Base-by-base conservation (phyloP, 495 filamentous ascomycete genomes). In the Parathielavia hyrcaniae region DNA sequence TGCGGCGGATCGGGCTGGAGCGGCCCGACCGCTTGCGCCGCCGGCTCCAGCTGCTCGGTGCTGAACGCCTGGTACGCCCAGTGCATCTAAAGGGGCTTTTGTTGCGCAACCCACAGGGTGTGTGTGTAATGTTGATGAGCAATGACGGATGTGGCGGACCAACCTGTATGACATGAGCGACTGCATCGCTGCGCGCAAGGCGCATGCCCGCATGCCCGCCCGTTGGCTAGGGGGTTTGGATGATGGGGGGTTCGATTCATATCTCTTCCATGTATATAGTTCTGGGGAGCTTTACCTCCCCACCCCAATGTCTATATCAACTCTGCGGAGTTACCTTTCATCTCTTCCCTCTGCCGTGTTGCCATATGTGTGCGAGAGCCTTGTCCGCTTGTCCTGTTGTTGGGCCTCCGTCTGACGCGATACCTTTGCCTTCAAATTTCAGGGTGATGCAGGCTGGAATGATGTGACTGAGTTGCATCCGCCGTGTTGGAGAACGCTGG, bases 1-100 rank as follows among this genome's bases (percentile, higher is more conserved):
- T 82, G 80, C 61, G 80, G 79, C 50, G 80, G 80, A 4, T 69
- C 30, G 17, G 75, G 73, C 45, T 81, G 66, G 64, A 72, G 72
- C 30, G 80, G 80, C 11, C 66, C 77, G 22, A 79, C 72, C 0
- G 66, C 61, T 13, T 82, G 80, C 61, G 75, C 69, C 0, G 61
- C 68, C 8, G 77, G 73, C 5, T 58, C 64, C n/a, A 71, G 67
- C n/a, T 82, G 80, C 70, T 75, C 71, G 5, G 66, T 64, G 10
- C 57, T 59, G 17, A 82, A 80, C 67, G 61, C 67, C 13, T 83
- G 71, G 59, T 83, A 82, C 59, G 70, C 64, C 22, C 77, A 83
- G 72, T 82, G 76, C 61, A 61, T 80, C 36, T 65, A 61, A n/a
- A 59, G 49, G 30, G 23, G 32, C 1, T 20, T 17, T 2, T n/a